Evolutionary conservation across 1,284 basidiomycete species (phyloP).

Genomic region (Cryptococcus jaspeensis): DNA sequence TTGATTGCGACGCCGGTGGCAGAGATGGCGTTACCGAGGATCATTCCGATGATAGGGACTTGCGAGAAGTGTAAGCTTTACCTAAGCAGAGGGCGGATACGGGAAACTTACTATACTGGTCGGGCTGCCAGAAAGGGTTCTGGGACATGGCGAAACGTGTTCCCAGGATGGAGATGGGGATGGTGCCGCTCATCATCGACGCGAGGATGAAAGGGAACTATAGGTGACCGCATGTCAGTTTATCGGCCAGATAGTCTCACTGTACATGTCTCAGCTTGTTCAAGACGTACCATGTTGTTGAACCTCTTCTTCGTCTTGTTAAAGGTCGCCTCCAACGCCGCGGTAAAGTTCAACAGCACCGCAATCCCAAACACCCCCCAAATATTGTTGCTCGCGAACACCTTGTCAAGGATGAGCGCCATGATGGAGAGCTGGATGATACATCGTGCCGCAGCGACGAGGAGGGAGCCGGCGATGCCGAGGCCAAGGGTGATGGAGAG

Average conservation of each 20-base stretch:
- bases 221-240: not conserved
- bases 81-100: not conserved
- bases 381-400: slow-evolving; percentile 70
- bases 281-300: slow-evolving; percentile 62
- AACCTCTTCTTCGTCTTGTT: slow-evolving; percentile 76
- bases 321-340: slow-evolving; percentile 58
- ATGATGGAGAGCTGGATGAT: slow-evolving; percentile 72
- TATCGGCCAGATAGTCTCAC: not conserved
- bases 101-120: slow-evolving; percentile 65
- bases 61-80: slow-evolving; percentile 34
- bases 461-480: slow-evolving; percentile 65
- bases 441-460: slow-evolving; percentile 70
- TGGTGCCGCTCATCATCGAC: slow-evolving; percentile 69
- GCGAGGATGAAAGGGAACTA: slow-evolving; percentile 70
- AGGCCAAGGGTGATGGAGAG: slow-evolving; percentile 65
- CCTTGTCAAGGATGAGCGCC: slow-evolving; percentile 65
- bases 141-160: slow-evolving; percentile 73
- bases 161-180: slow-evolving; percentile 76
- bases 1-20: slow-evolving; percentile 68
- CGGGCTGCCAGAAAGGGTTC: slow-evolving; percentile 74
- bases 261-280: not conserved
- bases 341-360: slow-evolving; percentile 68
- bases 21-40: slow-evolving; percentile 74
- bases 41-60: slow-evolving; percentile 85
- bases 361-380: slow-evolving; percentile 72